Conservation (phyloP, 2,329 filamentous ascomycete genomes). For the Byssochlamys sp. region DNA sequence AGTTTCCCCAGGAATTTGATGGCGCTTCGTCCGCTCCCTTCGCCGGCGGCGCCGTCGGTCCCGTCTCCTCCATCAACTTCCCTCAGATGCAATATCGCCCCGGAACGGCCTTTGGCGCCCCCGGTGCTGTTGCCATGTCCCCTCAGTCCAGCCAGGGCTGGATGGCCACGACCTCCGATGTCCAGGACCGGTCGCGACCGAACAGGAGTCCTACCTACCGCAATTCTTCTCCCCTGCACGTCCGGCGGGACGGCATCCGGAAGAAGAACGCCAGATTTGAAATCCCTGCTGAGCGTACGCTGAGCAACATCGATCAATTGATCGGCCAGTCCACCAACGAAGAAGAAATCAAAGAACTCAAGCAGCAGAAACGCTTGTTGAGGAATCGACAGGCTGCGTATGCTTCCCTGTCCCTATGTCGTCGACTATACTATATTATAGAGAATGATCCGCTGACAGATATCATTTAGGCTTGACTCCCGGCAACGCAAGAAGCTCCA, state of each 20-base stretch:
- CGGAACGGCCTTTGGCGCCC: conserved; percentile 41
- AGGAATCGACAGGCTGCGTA: conserved; percentile 96
- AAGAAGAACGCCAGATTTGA: conserved; percentile 99
- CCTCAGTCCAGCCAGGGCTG: conserved; percentile 53
- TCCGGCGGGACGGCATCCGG: conserved; percentile 75
- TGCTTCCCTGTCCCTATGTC: conserved; percentile 35
- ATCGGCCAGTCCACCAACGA: conserved; percentile 75
- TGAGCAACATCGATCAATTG: conserved; percentile 87
- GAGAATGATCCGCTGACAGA: conserved; percentile 6
- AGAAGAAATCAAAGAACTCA: conserved; percentile 91
- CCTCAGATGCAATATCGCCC: conserved; percentile 35
- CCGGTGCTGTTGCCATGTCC: conserved; percentile 47
- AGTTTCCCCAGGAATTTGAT: conserved; percentile 46
- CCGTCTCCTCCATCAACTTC: conserved; percentile 30
- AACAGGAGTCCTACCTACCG: conserved; percentile 58
- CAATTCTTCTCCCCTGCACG: conserved; percentile 62
- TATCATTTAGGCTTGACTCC: conserved; percentile 66
- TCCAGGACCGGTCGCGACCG: conserved; percentile 44
- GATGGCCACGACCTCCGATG: conserved; percentile 39
- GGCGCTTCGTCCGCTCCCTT: conserved; percentile 34
- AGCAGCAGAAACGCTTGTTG: conserved; percentile 91
- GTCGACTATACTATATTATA: conserved; percentile 5
- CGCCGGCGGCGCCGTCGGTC: conserved; percentile 33
- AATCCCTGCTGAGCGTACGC: conserved; percentile 84
- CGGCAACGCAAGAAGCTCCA: conserved; percentile 96